phyloP scores from a whole-genome alignment of 2,329 filamentous ascomycete species.

The Cladosporium colombiae region DNA sequence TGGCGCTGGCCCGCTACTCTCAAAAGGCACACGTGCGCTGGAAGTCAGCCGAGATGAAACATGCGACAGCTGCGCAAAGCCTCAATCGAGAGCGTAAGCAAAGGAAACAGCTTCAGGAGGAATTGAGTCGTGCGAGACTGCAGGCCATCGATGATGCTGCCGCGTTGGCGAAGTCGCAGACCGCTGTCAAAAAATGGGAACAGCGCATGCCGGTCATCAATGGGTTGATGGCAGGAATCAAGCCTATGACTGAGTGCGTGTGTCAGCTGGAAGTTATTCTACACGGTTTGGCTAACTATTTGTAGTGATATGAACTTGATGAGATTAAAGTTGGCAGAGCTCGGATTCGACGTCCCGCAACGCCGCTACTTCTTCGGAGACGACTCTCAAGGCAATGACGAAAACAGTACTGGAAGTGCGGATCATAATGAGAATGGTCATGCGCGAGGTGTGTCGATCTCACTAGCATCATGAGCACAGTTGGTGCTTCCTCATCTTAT shows the following conservation, averaged over 20 bases:
- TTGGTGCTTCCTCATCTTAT: neutral
- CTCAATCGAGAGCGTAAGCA: constrained; percentile 32
- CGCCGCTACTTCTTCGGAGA: constrained; percentile 28
- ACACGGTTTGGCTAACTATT: constrained; percentile 8
- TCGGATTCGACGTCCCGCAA: constrained; percentile 35
- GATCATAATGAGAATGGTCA: too few species aligned
- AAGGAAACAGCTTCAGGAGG: constrained; percentile 27
- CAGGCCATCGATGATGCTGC: constrained; percentile 18
- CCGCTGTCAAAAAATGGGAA: constrained; percentile 36
- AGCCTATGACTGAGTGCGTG: constrained; percentile 36
- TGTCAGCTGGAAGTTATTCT: neutral
- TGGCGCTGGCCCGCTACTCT: constrained; percentile 39
- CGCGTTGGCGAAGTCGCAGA: constrained; percentile 30
- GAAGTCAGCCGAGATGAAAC: constrained; percentile 28
- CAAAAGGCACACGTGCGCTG: constrained; percentile 29
- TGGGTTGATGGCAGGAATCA: constrained; percentile 40
- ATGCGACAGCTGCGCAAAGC: constrained; percentile 26
- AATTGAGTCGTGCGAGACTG: constrained; percentile 25
- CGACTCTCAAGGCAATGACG: neutral
- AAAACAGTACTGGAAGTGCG: neutral
- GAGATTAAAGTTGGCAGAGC: constrained; percentile 30
- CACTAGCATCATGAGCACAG: neutral
- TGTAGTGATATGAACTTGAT: constrained; percentile 35
- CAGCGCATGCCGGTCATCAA: constrained; percentile 36
- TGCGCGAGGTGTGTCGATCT: neutral